Base-by-base conservation (phyloP, 73 alveolate species). In the Tetrahymena thermophila region DNA sequence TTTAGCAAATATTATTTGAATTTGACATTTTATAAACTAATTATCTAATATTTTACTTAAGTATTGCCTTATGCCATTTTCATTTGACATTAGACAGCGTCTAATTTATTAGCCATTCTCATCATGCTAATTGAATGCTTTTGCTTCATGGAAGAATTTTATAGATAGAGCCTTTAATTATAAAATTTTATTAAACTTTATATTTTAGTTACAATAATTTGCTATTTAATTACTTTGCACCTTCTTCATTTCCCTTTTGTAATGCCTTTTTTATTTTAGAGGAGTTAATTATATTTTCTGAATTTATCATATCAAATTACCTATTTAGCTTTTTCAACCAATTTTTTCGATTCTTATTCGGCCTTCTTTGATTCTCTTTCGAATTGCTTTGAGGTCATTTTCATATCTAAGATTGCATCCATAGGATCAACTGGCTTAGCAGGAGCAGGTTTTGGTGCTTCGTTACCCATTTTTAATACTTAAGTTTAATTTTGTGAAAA, bases 331-430 rank as follows among this genome's bases (percentile, higher is more conserved):
- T 71, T 71, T 17, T 71, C 89, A 71, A 71, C 13, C 31, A 71
- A 71, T 71, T 71, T 71, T 71, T 71, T 71, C 0, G 89, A 71
- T 71, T 71, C 89, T 31, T 71, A 21, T 71, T 71, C 89, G 17
- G 89, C 89, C 37, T 71, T 71, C 89, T 71, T 71, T n/a, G 89
- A 71, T 71, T 71, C 89, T 71, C 89, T 71, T 71, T 71, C 89
- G 17, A 71, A 71, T 71, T 71, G 17, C 37, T 71, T 71, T 4
- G 89, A 42, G n/a, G 89, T 71, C 89, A 71, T 10, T 34, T 71
- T 71, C 89, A 71, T 71, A 71, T 71, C 89, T 71, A 71, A 71
- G 89, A 71, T 71, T n/a, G 89, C 89, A 71, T 71, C 89, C 89
- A 71, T 71, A 71, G 89, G 89, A 71, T 71, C 89, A n/a, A 71